These are phyloP conservation scores for Pythium sp. DNA, from an alignment of 352 stramenopile genomes.

Conservation along the genomic window DNA sequence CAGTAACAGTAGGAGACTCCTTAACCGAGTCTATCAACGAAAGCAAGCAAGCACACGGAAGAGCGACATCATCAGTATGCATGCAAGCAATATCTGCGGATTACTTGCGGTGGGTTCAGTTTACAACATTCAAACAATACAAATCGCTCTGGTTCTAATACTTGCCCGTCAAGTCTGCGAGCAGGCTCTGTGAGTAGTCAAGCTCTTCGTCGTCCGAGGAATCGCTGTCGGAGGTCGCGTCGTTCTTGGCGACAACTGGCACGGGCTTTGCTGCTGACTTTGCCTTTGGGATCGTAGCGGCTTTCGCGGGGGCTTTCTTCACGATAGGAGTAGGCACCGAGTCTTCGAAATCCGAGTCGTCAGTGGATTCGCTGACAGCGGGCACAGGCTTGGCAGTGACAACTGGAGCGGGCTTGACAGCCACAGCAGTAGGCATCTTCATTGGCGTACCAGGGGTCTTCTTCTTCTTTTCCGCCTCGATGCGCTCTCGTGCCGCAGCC, in stretches of 20 bases:
- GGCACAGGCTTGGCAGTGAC: constrained; percentile 2
- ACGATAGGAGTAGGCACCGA: constrained; percentile 6
- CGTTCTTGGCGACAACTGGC: constrained; percentile 12
- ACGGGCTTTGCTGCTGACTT: constrained; percentile 15
- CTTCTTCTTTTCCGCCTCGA: constrained; percentile 33
- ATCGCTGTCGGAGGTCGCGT: constrained; percentile 23
- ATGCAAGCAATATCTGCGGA: constrained; percentile 8
- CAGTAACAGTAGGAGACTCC: constrained; percentile 3
- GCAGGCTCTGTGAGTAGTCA: constrained; percentile 73
- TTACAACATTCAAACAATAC: constrained; percentile 14
- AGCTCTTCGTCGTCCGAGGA: constrained; percentile 63
- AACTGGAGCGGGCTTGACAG: constrained; percentile 4
- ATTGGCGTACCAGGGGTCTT: constrained; percentile 3
- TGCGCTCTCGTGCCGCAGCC: constrained; percentile 27
- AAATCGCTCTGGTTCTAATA: constrained; percentile 17
- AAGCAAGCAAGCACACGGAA: neutral
- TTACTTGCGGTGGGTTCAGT: constrained; percentile 11
- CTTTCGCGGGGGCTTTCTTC: constrained; percentile 5
- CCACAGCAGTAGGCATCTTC: constrained; percentile 10
- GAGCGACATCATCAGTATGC: constrained; percentile 11
- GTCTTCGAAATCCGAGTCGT: constrained; percentile 39
- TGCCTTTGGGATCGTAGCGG: neutral
- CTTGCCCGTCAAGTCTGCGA: constrained; percentile 73
- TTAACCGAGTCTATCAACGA: constrained; percentile 11
- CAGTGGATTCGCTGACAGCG: constrained; percentile 19